Evolutionary conservation across 2,329 filamentous ascomycete species (phyloP), one percentile per base, ranked within the genome.

Genomic region (Fusarium paranaense): DNA sequence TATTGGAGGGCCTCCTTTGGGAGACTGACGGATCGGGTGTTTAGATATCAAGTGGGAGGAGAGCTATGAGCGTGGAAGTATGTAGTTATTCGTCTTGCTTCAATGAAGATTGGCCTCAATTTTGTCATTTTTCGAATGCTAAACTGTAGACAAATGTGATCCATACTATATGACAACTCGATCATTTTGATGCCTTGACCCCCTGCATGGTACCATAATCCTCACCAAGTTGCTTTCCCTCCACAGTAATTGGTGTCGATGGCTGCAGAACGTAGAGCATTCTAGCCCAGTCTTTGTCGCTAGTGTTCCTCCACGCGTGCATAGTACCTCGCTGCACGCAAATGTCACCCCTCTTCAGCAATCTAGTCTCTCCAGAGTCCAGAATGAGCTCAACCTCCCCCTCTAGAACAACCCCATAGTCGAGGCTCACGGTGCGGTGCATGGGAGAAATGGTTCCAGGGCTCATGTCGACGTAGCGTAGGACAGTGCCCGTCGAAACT

Each of bases 271-370:
- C 80, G 79, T 86, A 80, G 76, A 80, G 62, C 81, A 87, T 85
- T 20, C 86, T 79, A 3, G 83, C 82, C 86, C 86, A 87, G 20
- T 85, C 82, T 0, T 81, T 86, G 42, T 81, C 71, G 63, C 84
- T 84, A 18, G 75, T 72, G 59, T 90, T 90, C 60, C 82, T 80
- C 88, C 88, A 90, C 6, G 85, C 85, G 77, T 91, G 89, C 83
- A 87, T 88, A 1, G 88, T 90, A 0, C 83, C 88, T 38, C 89
- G 81, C 79, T 91, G 88, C 8, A 91, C 85, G 6, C 85, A 85
- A 8, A 90, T 79, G 72, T 90, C 89, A 0, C 89, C 89, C 7
- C 85, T 80, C 69, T 83, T 81, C 82, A 90, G 79, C 2, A 82
- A 40, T 57, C 82, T 82, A 52, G 74, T 83, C 62, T 86, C 87